phyloP scores from a whole-genome alignment of 2,329 filamentous ascomycete genomes.

The Pezicula neosporulosa region DNA sequence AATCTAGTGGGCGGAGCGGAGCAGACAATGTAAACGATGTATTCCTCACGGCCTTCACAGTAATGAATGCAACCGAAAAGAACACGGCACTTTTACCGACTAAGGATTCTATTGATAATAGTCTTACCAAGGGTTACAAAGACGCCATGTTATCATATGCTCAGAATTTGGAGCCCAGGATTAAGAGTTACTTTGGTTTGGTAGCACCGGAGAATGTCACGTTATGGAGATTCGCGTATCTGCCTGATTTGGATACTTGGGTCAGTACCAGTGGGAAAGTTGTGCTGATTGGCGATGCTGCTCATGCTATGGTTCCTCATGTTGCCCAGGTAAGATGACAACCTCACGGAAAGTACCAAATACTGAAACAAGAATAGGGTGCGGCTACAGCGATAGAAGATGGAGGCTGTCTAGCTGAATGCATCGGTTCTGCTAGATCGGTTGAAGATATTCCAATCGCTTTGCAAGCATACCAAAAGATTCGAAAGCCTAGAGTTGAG shows the following conservation, averaged over 20 bases:
- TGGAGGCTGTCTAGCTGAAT: constrained; percentile 32
- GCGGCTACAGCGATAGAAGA: constrained; percentile 41
- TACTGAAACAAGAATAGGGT: constrained; percentile 14
- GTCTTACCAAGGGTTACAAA: constrained; percentile 28
- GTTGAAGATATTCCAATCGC: constrained; percentile 26
- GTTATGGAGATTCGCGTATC: neutral
- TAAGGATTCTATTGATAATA: constrained; percentile 40
- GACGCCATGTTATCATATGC: constrained; percentile 31
- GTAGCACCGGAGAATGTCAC: constrained; percentile 25
- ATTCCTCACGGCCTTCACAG: neutral
- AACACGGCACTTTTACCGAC: constrained; percentile 28
- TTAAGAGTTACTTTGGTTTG: constrained; percentile 31
- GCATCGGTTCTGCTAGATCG: constrained; percentile 26
- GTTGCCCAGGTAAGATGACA: constrained; percentile 24
- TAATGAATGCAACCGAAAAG: neutral
- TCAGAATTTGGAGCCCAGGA: constrained; percentile 30
- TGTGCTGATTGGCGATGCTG: no score
- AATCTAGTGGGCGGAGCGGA: neutral
- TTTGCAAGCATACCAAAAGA: constrained; percentile 33
- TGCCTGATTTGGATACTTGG: neutral
- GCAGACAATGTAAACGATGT: neutral
- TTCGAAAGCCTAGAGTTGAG: constrained; percentile 30
- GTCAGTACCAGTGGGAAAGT: constrained; percentile 8
- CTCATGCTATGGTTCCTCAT: constrained; percentile 21
- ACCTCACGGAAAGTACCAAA: neutral